Evolutionary conservation across 306 rosid genomes (phyloP).

Genomic region (Mimosa pudica): DNA sequence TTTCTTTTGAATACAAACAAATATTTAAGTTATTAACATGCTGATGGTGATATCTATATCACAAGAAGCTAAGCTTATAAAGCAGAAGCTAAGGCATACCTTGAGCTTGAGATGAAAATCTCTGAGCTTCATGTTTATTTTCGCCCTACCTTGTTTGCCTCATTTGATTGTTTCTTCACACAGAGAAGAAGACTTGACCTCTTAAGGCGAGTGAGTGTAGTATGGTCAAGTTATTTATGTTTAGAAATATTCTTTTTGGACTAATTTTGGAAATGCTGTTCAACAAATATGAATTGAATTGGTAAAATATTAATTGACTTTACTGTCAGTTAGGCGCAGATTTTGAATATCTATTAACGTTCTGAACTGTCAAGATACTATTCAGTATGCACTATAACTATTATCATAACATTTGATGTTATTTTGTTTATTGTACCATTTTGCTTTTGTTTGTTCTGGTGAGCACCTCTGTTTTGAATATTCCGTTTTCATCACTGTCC

Average conservation of each 20-base stretch:
- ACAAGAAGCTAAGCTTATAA: no score
- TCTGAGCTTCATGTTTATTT: conserved; percentile 36
- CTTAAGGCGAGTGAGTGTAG: neutral
- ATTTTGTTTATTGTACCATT: neutral
- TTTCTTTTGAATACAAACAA: neutral
- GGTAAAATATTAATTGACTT: neutral
- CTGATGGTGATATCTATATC: no score
- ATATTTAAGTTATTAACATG: no score
- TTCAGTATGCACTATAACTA: neutral
- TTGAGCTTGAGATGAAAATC: conserved; percentile 48
- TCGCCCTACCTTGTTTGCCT: neutral
- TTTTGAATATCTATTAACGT: neutral
- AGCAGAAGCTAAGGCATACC: conserved; percentile 12
- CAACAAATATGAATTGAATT: neutral
- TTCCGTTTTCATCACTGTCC: neutral
- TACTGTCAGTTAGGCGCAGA: neutral
- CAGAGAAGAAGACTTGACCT: neutral
- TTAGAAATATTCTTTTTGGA: neutral
- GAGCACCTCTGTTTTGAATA: neutral
- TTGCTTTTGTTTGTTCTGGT: neutral
- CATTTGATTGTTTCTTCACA: neutral
- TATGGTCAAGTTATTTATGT: neutral
- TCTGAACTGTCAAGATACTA: neutral
- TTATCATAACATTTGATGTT: neutral
- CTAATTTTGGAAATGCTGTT: neutral